Conservation (phyloP, 352 stramenopile species). For the Pythium utonaiense region DNA sequence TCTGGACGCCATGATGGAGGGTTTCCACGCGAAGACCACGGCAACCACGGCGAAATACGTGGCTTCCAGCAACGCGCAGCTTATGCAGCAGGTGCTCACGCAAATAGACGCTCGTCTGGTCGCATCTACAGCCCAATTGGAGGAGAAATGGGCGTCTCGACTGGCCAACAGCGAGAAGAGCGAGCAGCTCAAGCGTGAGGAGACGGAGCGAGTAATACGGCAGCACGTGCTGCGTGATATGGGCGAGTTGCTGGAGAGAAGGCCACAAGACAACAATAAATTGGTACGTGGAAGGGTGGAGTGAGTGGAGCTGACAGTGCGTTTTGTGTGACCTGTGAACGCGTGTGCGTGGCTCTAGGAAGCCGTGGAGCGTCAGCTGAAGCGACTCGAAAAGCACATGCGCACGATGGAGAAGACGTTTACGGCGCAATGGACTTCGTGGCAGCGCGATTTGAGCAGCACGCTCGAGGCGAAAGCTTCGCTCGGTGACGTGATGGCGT, state of each 20-base stretch:
- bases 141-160: not conserved
- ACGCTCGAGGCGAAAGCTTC: conserved; percentile 7
- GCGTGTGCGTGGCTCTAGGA: not conserved
- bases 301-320: no score
- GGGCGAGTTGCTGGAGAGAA: not conserved
- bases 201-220: not conserved
- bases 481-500: not conserved
- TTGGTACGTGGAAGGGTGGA: not conserved
- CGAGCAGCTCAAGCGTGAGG: not conserved
- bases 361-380: conserved; percentile 6
- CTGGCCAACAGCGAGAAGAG: not conserved
- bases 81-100: conserved; percentile 4
- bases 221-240: not conserved
- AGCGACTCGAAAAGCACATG: conserved; percentile 16
- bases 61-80: not conserved
- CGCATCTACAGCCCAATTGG: not conserved
- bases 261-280: not conserved
- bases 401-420: conserved; percentile 3
- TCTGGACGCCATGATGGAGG: not conserved
- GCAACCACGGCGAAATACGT: not conserved
- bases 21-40: not conserved
- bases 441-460: not conserved
- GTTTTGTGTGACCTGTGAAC: not conserved
- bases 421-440: conserved; percentile 1
- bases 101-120: conserved; percentile 12